phyloP scores from a whole-genome alignment of 495 filamentous ascomycete species.

The Neurospora pannonica region DNA sequence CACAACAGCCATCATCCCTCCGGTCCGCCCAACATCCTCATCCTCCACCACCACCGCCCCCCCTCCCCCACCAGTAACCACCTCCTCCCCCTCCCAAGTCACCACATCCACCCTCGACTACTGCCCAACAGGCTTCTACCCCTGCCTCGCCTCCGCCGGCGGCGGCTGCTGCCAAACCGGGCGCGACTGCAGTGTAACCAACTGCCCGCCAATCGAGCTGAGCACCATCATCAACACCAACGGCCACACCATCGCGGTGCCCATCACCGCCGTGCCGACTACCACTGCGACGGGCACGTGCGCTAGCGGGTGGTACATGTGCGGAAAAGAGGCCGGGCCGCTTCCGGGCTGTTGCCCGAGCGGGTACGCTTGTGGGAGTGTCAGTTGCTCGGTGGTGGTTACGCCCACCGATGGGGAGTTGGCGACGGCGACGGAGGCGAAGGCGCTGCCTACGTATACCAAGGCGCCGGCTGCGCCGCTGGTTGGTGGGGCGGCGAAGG shows the following conservation, averaged over 20 bases:
- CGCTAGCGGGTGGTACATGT: constrained; percentile 70
- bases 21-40: constrained; percentile 31
- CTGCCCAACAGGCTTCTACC: constrained; percentile 50
- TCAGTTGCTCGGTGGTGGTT: constrained; percentile 50
- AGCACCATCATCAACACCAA: constrained; percentile 53
- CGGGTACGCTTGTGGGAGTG: constrained; percentile 60
- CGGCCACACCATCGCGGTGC: constrained; percentile 60
- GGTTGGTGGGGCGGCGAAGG: not conserved
- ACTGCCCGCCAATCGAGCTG: constrained; percentile 41
- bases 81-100: not conserved
- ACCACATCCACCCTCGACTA: constrained; percentile 17
- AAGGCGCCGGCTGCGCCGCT: not conserved
- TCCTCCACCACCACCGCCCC: constrained; percentile 11
- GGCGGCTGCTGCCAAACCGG: constrained; percentile 65
- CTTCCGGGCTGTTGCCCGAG: constrained; percentile 70
- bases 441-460: constrained; percentile 37
- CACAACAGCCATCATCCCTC: constrained; percentile 18
- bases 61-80: not conserved
- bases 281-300: constrained; percentile 39
- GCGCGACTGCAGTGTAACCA: constrained; percentile 58
- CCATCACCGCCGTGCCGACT: constrained; percentile 33
- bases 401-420: constrained; percentile 9
- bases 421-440: constrained; percentile 48
- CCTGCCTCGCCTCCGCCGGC: constrained; percentile 40
- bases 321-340: constrained; percentile 42